Percentiles rank a stretch among this genome's conserved stretches.
Conservation (phyloP, 371 early-diverging fungal species). For the Mucor piriformis region DNA sequence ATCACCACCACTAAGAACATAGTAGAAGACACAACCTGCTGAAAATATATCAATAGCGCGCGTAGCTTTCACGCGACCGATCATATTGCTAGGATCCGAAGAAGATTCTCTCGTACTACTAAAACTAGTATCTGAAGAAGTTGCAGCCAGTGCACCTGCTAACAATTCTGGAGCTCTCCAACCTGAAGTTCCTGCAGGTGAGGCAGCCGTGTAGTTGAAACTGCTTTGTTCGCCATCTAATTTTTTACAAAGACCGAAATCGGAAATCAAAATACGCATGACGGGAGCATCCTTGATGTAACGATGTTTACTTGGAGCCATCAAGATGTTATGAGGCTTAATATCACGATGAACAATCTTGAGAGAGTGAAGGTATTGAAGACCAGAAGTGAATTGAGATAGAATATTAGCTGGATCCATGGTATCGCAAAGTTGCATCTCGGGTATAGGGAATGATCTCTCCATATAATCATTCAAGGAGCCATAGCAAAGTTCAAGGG, state of each 20-base stretch:
- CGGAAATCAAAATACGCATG: constrained; percentile 88
- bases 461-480: constrained; percentile 71
- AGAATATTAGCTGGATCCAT: constrained; percentile 61
- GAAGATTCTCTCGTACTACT: constrained; percentile 6
- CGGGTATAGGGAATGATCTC: constrained; percentile 35
- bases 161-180: constrained; percentile 97
- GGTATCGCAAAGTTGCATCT: constrained; percentile 33
- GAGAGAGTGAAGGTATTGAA: constrained; percentile 70
- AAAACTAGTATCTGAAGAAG: constrained; percentile 29
- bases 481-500: constrained; percentile 87
- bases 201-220: constrained; percentile 87
- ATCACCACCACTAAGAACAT: constrained; percentile 83
- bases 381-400: constrained; percentile 80
- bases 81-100: constrained; percentile 18
- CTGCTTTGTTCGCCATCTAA: constrained; percentile 92
- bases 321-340: constrained; percentile 87
- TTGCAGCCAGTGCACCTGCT: constrained; percentile 39
- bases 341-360: constrained; percentile 81
- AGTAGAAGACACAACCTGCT: constrained; percentile 93
- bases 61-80: constrained; percentile 69
- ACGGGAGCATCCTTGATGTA: constrained; percentile 20
- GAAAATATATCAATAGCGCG: constrained; percentile 95
- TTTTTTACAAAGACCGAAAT: constrained; percentile 97
- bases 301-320: constrained; percentile 62
- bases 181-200: constrained; percentile 87